Conservation (phyloP, 179 eudicot species). For the Drosera spatulata region DNA sequence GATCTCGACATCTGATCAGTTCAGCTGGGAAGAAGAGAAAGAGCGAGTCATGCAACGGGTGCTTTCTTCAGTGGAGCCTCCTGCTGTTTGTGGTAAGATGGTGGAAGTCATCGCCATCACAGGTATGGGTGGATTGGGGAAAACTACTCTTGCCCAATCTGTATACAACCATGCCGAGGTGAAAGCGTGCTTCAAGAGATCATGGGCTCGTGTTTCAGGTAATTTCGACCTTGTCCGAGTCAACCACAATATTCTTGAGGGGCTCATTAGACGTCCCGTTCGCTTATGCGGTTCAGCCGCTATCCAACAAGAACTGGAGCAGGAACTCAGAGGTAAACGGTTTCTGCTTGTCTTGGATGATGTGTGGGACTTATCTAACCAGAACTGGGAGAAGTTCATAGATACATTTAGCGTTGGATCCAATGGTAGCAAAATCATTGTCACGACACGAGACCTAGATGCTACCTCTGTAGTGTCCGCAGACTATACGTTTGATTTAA, state of each 20-base stretch:
- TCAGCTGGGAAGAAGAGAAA: slow-evolving; percentile 11
- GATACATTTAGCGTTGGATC: slow-evolving; percentile 4
- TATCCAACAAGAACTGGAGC: slow-evolving; percentile 1
- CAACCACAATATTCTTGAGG: slow-evolving; percentile 11
- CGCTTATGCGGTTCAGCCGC: background rate
- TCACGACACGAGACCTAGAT: slow-evolving; percentile 5
- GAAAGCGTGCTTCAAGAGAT: slow-evolving; percentile 5
- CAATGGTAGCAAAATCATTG: slow-evolving; percentile 10
- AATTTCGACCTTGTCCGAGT: slow-evolving; percentile 7
- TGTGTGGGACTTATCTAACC: slow-evolving; percentile 17
- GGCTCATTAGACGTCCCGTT: background rate
- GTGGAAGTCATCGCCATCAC: background rate
- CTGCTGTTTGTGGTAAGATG: background rate
- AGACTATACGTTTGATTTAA: background rate
- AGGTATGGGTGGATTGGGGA: background rate
- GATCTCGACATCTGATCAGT: too few relatives aligned
- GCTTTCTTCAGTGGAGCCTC: background rate
- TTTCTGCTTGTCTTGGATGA: slow-evolving; percentile 7
- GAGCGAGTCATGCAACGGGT: slow-evolving; percentile 2
- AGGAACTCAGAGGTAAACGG: slow-evolving; percentile 1
- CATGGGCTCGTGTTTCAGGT: slow-evolving; percentile 14
- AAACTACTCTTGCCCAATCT: too few relatives aligned
- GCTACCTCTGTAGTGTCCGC: slow-evolving; percentile 6
- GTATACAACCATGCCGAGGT: too few relatives aligned
- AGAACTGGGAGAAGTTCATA: too few relatives aligned